phyloP scores from a whole-genome alignment of 2,329 filamentous ascomycete species.

The Sporothrix variecibatus region DNA sequence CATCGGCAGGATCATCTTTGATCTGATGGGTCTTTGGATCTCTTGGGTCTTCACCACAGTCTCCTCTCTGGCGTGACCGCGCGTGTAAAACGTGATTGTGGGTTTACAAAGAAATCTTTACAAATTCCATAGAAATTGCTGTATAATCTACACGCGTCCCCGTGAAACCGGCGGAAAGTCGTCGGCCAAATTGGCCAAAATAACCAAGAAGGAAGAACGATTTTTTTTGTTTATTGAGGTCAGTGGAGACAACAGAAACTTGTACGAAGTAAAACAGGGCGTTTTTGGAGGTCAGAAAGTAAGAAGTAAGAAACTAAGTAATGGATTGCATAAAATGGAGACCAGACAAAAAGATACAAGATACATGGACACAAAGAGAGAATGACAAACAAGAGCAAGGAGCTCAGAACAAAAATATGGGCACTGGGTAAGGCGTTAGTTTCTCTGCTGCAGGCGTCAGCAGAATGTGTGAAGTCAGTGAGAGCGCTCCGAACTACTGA shows the following conservation, averaged over 20 bases:
- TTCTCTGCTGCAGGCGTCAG: background rate
- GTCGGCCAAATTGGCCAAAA: background rate
- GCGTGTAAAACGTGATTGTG: background rate
- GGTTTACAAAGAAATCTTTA: background rate
- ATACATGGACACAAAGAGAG: too few species aligned
- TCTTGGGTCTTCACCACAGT: background rate
- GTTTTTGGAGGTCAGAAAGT: background rate
- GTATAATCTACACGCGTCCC: background rate
- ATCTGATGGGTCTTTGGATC: background rate
- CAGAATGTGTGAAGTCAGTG: too few species aligned
- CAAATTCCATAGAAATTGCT: background rate
- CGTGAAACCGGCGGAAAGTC: background rate
- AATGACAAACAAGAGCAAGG: background rate
- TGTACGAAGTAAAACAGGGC: background rate
- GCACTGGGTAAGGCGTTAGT: slow-evolving; percentile 3
- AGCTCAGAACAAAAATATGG: background rate
- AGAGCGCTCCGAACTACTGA: background rate
- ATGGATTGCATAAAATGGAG: background rate
- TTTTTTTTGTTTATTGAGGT: background rate
- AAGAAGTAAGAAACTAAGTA: background rate
- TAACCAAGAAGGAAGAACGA: background rate
- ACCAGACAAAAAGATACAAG: too few species aligned
- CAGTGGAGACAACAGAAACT: background rate
- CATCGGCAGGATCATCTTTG: background rate
- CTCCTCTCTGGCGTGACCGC: background rate